These are phyloP conservation scores for Diaporthe citriasiana DNA, from an alignment of 2,329 filamentous ascomycete species.

Conservation along the genomic window DNA sequence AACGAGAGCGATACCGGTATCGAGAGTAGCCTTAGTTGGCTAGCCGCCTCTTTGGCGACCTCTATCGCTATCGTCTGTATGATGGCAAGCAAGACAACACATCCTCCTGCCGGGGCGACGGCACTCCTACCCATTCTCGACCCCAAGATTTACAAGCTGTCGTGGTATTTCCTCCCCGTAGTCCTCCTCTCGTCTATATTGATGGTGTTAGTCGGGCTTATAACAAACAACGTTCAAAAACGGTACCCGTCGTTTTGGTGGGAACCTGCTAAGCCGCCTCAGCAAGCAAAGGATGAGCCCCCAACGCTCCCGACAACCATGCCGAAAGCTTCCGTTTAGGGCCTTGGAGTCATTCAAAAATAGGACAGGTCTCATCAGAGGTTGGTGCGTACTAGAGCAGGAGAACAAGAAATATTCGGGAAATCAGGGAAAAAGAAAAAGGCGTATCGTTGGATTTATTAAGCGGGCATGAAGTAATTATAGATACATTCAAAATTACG, in stretches of 20 bases:
- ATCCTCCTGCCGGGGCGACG: not conserved
- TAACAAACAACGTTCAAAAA: conserved; percentile 3
- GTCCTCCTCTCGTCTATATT: not conserved
- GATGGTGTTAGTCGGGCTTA: not conserved
- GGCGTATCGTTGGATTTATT: too few species aligned
- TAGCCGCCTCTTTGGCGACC: conserved; percentile 7
- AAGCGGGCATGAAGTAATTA: too few species aligned
- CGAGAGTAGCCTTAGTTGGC: not conserved
- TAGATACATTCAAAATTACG: too few species aligned
- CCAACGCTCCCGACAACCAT: not conserved
- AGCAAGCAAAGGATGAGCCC: not conserved
- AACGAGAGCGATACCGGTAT: not conserved
- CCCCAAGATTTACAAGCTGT: not conserved
- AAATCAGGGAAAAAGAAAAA: too few species aligned
- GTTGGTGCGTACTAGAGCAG: too few species aligned
- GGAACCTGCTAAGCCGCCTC: conserved; percentile 1
- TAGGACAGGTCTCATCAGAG: too few species aligned
- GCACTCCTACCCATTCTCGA: not conserved
- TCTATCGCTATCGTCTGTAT: conserved; percentile 10
- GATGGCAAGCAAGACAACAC: conserved; percentile 8
- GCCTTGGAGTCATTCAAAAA: not conserved
- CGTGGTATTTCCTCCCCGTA: conserved; percentile 14
- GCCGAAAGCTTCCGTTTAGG: not conserved
- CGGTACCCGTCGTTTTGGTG: conserved; percentile 2
- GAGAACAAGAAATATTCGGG: too few species aligned